Conservation (phyloP, 2,329 filamentous ascomycete genomes). For the Aspergillus sp. region DNA sequence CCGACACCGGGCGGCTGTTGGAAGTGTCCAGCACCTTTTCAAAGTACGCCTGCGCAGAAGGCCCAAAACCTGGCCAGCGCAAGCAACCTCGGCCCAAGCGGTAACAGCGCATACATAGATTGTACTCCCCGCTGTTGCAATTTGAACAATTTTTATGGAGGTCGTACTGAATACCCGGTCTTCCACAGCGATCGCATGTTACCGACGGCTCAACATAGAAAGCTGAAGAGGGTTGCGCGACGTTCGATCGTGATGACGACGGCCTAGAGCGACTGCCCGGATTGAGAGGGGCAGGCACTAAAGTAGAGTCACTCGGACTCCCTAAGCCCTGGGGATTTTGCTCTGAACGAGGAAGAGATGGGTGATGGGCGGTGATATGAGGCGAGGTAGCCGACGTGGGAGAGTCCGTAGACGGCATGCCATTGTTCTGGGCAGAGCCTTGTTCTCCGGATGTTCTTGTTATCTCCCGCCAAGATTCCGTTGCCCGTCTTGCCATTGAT, state of each 20-base stretch:
- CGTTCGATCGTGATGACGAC: constrained; percentile 22
- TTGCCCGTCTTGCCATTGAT: constrained; percentile 21
- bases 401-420: constrained; percentile 17
- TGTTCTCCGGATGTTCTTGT: constrained; percentile 17
- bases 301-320: not conserved
- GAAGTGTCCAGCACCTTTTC: constrained; percentile 40
- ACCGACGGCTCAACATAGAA: constrained; percentile 63
- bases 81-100: constrained; percentile 65
- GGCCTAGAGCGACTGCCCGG: constrained; percentile 18
- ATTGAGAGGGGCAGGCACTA: not conserved
- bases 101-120: constrained; percentile 76
- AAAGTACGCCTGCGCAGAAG: constrained; percentile 60
- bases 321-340: constrained; percentile 3
- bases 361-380: constrained; percentile 5
- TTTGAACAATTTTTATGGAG: constrained; percentile 72
- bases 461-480: constrained; percentile 22
- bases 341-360: constrained; percentile 7
- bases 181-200: constrained; percentile 61
- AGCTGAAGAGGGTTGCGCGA: constrained; percentile 12
- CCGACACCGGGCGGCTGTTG: constrained; percentile 9
- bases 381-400: constrained; percentile 13
- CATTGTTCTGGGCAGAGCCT: constrained; percentile 10
- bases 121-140: constrained; percentile 63
- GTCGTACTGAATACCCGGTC: constrained; percentile 68
- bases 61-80: constrained; percentile 82